Conservation (phyloP, 2,329 filamentous ascomycete genomes). For the Tolypocladium tropicale region DNA sequence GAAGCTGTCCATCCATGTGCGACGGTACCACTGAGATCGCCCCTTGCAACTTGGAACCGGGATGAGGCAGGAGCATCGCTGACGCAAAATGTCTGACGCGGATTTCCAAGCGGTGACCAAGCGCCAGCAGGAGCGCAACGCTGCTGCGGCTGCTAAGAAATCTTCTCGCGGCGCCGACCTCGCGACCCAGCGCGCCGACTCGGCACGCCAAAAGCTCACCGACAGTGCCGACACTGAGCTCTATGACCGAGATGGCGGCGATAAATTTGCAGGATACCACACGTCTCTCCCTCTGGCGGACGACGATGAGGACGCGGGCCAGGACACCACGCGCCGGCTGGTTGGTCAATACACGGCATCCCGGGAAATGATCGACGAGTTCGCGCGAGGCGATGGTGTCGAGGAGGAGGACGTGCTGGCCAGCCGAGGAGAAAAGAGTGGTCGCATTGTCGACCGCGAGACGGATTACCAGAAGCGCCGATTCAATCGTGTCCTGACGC, state of each 20-base stretch:
- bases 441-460: slow-evolving; percentile 83
- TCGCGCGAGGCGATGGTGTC: slow-evolving; percentile 71
- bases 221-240: slow-evolving; percentile 82
- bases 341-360: slow-evolving; percentile 96
- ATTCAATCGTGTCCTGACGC: slow-evolving; percentile 79
- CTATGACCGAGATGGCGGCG: slow-evolving; percentile 66
- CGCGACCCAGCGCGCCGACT: slow-evolving; percentile 73
- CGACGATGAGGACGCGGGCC: slow-evolving; percentile 69
- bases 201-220: slow-evolving; percentile 83
- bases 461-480: slow-evolving; percentile 96
- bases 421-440: slow-evolving; percentile 74
- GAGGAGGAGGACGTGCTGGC: slow-evolving; percentile 88
- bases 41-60: slow-evolving; percentile 29
- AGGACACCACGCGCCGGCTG: slow-evolving; percentile 65
- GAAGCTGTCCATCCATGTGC: slow-evolving; percentile 22
- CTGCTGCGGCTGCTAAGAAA: slow-evolving; percentile 67
- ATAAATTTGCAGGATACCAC: slow-evolving; percentile 85
- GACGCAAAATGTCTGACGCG: slow-evolving; percentile 56
- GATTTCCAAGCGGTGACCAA: slow-evolving; percentile 82
- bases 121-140: slow-evolving; percentile 89
- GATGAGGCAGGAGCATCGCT: slow-evolving; percentile 26
- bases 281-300: slow-evolving; percentile 74
- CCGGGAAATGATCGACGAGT: slow-evolving; percentile 85
- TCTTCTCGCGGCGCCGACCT: slow-evolving; percentile 71
- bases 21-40: slow-evolving; percentile 21